Conservation (phyloP, 768 basidiomycete species). For the Tricholoma flavovirens region DNA sequence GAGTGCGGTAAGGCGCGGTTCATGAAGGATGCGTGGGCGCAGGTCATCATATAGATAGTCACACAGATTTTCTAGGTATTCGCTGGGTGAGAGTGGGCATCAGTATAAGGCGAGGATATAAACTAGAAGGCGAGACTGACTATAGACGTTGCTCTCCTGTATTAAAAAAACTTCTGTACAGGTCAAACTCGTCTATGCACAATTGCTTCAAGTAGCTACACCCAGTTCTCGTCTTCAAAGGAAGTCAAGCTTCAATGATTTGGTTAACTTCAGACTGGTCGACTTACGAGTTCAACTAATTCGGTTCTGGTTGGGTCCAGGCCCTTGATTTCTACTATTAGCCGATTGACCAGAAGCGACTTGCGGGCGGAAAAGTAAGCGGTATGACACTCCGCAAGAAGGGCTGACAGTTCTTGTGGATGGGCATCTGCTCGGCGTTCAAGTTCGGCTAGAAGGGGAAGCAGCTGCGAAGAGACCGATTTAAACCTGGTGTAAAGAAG, state of each 20-base stretch:
- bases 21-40: slow-evolving; percentile 91
- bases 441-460: slow-evolving; percentile 78
- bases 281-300: slow-evolving; percentile 76
- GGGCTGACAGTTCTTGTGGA: slow-evolving; percentile 77
- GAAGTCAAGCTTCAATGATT: slow-evolving; percentile 1
- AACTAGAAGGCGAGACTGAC: slow-evolving; percentile 23
- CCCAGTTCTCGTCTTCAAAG: slow-evolving; percentile 73
- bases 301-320: slow-evolving; percentile 77
- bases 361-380: slow-evolving; percentile 79
- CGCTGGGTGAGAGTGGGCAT: slow-evolving; percentile 36
- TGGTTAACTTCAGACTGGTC: not conserved
- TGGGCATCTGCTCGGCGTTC: slow-evolving; percentile 71
- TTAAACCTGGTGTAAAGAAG: slow-evolving; percentile 88
- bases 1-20: slow-evolving; percentile 78
- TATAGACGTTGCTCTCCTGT: slow-evolving; percentile 68
- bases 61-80: slow-evolving; percentile 86
- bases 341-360: slow-evolving; percentile 60
- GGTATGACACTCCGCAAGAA: slow-evolving; percentile 81
- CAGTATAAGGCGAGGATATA: not conserved
- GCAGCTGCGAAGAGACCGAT: slow-evolving; percentile 62
- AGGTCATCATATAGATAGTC: slow-evolving; percentile 95
- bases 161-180: slow-evolving; percentile 83
- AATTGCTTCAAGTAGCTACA: slow-evolving; percentile 91
- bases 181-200: slow-evolving; percentile 82
- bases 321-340: slow-evolving; percentile 77